Conservation (phyloP, 2,329 filamentous ascomycete genomes). For the Diaporthe batatas region DNA sequence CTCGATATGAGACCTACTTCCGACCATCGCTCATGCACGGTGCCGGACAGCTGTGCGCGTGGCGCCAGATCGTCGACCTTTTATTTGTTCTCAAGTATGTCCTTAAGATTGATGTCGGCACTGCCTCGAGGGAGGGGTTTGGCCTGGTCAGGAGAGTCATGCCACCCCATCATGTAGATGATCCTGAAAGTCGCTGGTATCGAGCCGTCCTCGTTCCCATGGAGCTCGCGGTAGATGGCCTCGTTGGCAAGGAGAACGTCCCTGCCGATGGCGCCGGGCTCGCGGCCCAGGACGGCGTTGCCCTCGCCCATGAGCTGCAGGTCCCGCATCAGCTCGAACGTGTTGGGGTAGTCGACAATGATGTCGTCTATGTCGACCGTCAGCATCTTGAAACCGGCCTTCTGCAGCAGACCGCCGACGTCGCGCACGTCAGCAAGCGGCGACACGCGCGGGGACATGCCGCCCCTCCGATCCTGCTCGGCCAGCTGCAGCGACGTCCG, state of each 20-base stretch:
- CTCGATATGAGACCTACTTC: neutral
- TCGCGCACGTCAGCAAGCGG: slow-evolving; percentile 93
- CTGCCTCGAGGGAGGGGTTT: slow-evolving; percentile 87
- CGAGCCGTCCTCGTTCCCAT: slow-evolving; percentile 82
- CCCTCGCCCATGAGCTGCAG: slow-evolving; percentile 96
- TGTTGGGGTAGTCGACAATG: slow-evolving; percentile 92
- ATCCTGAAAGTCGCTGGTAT: slow-evolving; percentile 93
- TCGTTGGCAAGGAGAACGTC: slow-evolving; percentile 91
- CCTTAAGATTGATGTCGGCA: slow-evolving; percentile 89
- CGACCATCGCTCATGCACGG: neutral
- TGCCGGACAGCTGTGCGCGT: neutral
- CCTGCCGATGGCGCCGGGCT: slow-evolving; percentile 80
- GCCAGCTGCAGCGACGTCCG: slow-evolving; percentile 94
- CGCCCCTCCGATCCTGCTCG: slow-evolving; percentile 90
- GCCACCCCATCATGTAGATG: slow-evolving; percentile 99
- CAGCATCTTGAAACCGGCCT: slow-evolving; percentile 92
- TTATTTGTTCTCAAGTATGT: slow-evolving; percentile 71
- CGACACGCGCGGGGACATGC: slow-evolving; percentile 90
- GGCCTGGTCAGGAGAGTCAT: slow-evolving; percentile 82
- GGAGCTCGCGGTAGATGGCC: slow-evolving; percentile 87
- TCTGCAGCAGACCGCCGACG: slow-evolving; percentile 86
- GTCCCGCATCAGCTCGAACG: slow-evolving; percentile 92
- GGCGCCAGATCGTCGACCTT: too few relatives aligned
- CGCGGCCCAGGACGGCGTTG: slow-evolving; percentile 88
- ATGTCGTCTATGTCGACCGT: slow-evolving; percentile 99